Percentiles rank a stretch among this genome's conserved stretches.
phyloP scores from a whole-genome alignment of 768 basidiomycete species.

The Pisolithus albus region DNA sequence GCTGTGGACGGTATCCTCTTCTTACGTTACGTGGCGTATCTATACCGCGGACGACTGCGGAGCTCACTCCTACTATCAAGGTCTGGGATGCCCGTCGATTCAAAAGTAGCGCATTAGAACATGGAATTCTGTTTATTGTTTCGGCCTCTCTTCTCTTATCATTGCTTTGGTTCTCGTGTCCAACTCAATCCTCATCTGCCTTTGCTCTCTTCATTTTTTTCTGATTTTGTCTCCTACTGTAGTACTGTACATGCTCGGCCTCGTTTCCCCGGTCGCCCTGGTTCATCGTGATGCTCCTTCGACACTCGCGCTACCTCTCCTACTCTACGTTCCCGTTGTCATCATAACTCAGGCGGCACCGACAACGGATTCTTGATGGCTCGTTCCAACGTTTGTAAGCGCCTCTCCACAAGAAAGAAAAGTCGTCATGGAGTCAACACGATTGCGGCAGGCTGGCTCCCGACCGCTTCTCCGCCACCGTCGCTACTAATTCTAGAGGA shows the following conservation, averaged over 20 bases:
- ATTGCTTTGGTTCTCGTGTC: no score
- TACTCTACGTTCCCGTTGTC: neutral
- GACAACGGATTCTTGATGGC: neutral
- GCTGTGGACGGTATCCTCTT: neutral
- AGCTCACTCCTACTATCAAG: neutral
- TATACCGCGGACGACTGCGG: neutral
- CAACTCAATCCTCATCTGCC: neutral
- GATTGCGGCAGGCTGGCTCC: neutral
- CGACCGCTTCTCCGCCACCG: neutral
- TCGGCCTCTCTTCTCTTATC: neutral
- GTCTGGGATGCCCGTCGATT: neutral
- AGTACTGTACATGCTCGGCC: slow-evolving; percentile 2
- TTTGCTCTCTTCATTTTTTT: neutral
- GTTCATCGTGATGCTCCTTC: neutral
- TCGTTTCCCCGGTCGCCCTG: neutral
- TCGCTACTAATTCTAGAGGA: neutral
- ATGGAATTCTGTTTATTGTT: neutral
- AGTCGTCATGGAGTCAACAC: neutral
- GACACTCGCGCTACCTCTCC: neutral
- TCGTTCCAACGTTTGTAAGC: neutral
- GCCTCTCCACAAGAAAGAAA: neutral
- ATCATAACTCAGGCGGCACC: neutral
- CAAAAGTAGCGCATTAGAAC: slow-evolving; percentile 1
- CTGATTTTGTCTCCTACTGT: neutral
- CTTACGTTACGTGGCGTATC: neutral